These are phyloP conservation scores for Chrysosporium queenslandicum DNA, from an alignment of 2,329 filamentous ascomycete genomes.

Conservation along the genomic window DNA sequence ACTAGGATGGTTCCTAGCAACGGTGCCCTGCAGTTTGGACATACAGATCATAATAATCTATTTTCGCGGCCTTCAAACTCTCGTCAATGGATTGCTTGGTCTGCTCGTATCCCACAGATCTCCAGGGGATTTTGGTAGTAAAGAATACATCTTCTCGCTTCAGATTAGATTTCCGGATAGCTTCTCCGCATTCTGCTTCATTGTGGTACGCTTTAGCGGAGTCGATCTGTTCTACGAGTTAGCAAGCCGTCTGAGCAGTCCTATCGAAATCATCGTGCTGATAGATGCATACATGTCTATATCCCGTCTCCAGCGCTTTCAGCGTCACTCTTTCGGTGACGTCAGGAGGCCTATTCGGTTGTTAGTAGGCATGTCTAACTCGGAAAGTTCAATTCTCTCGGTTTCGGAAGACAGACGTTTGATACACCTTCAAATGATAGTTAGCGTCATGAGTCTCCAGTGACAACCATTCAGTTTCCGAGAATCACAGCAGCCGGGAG, in stretches of 20 bases:
- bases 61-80: slow-evolving; percentile 51
- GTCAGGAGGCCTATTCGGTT: slow-evolving; percentile 41
- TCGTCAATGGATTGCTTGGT: slow-evolving; percentile 54
- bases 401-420: slow-evolving; percentile 26
- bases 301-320: slow-evolving; percentile 48
- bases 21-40: too few species aligned
- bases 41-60: slow-evolving; percentile 59
- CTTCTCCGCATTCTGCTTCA: slow-evolving; percentile 45
- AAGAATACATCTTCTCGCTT: slow-evolving; percentile 51
- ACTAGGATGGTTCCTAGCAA: too few species aligned
- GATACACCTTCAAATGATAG: slow-evolving; percentile 27
- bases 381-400: not conserved
- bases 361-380: not conserved
- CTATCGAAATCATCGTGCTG: too few species aligned
- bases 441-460: slow-evolving; percentile 13
- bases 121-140: slow-evolving; percentile 50
- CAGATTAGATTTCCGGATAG: slow-evolving; percentile 44
- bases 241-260: too few species aligned
- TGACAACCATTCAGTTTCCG: too few species aligned
- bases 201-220: slow-evolving; percentile 50
- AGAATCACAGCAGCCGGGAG: too few species aligned
- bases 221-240: slow-evolving; percentile 40
- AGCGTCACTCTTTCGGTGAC: slow-evolving; percentile 48
- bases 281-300: slow-evolving; percentile 48
- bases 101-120: slow-evolving; percentile 50